phyloP scores from a whole-genome alignment of 345 rosid genomes.

The Gossypium raimondii region DNA sequence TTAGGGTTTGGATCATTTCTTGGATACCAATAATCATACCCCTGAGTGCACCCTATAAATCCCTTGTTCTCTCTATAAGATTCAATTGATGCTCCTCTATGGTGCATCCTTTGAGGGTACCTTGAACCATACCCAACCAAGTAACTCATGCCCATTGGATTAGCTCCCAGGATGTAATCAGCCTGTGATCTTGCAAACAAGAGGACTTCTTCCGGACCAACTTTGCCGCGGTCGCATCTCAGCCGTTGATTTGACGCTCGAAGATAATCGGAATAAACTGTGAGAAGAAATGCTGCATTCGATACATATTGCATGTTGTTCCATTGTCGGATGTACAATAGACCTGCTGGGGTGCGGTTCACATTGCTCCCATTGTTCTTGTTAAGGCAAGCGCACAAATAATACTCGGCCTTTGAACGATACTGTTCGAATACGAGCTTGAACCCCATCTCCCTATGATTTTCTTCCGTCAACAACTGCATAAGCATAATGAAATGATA shows the following conservation, averaged over 20 bases:
- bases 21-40: constrained; percentile 48
- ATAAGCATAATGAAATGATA: not conserved
- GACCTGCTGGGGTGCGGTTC: constrained; percentile 52
- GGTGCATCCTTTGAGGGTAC: constrained; percentile 57
- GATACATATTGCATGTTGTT: constrained; percentile 68
- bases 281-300: constrained; percentile 44
- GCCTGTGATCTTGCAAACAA: constrained; percentile 46
- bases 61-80: constrained; percentile 39
- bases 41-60: constrained; percentile 66
- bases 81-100: constrained; percentile 57
- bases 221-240: constrained; percentile 20
- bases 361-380: constrained; percentile 35
- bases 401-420: constrained; percentile 48
- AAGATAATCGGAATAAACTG: constrained; percentile 46
- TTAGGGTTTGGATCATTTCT: constrained; percentile 43
- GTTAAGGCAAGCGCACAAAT: constrained; percentile 51
- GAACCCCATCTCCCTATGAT: constrained; percentile 18
- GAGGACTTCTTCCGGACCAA: constrained; percentile 34
- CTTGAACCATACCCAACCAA: constrained; percentile 49
- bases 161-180: constrained; percentile 54
- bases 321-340: constrained; percentile 53
- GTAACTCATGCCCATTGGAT: constrained; percentile 60
- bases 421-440: constrained; percentile 27
- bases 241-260: constrained; percentile 28
- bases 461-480: constrained; percentile 36